A percentile compares a stretch with the other conserved stretches of the same genome.
These are phyloP conservation scores for Talaromyces sp. DNA, from an alignment of 2,329 filamentous ascomycete genomes.

Conservation along the genomic window DNA sequence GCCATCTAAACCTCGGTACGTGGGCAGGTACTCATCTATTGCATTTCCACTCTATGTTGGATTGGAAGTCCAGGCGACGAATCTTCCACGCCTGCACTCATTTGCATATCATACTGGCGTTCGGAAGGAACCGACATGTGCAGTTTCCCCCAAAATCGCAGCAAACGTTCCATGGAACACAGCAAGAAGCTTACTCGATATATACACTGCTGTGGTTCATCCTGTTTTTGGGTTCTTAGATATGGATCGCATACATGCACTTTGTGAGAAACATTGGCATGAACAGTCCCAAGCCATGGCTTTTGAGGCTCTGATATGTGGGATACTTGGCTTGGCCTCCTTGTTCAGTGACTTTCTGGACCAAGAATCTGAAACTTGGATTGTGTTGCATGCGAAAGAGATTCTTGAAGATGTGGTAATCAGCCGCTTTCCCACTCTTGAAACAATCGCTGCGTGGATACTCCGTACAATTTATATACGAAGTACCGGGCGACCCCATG, in stretches of 20 bases:
- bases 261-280: constrained; percentile 35
- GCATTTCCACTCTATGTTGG: constrained; percentile 38
- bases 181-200: constrained; percentile 28
- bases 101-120: constrained; percentile 41
- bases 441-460: constrained; percentile 46
- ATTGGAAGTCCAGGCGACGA: constrained; percentile 32
- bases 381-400: constrained; percentile 41
- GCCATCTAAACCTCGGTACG: constrained; percentile 34
- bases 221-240: constrained; percentile 38
- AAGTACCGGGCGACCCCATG: constrained; percentile 53
- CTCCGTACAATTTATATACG: constrained; percentile 56
- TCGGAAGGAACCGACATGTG: constrained; percentile 30
- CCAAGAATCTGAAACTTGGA: constrained; percentile 28
- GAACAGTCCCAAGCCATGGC: constrained; percentile 24
- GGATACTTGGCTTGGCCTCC: constrained; percentile 36
- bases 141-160: constrained; percentile 24
- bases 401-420: constrained; percentile 45
- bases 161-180: constrained; percentile 29
- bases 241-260: constrained; percentile 23
- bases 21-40: constrained; percentile 35
- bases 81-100: constrained; percentile 40
- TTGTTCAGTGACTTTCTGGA: constrained; percentile 29
- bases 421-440: constrained; percentile 29
- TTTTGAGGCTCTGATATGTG: constrained; percentile 38
- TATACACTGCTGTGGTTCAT: constrained; percentile 34